These are phyloP conservation scores for Bruguiera gymnorhiza DNA, from an alignment of 345 rosid species.

Conservation along the genomic window DNA sequence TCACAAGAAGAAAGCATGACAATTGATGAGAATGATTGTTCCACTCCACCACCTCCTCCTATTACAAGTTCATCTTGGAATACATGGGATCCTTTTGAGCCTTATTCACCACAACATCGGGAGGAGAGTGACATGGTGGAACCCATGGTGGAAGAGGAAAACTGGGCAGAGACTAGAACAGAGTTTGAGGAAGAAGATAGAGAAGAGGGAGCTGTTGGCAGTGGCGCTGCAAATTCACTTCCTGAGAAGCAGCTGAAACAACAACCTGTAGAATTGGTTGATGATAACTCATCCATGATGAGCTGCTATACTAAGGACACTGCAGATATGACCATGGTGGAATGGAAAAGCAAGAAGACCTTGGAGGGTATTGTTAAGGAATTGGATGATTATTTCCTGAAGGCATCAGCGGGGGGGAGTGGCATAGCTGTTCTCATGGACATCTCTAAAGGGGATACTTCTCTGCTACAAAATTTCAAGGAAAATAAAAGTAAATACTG, in stretches of 20 bases:
- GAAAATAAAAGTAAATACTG: slow-evolving; percentile 59
- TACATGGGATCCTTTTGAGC: slow-evolving; percentile 46
- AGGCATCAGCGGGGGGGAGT: slow-evolving; percentile 70
- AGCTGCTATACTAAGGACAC: slow-evolving; percentile 55
- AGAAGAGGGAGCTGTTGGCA: slow-evolving; percentile 37
- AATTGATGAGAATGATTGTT: slow-evolving; percentile 30
- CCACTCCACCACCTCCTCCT: slow-evolving; percentile 43
- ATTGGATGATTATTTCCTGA: slow-evolving; percentile 85
- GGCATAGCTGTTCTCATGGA: slow-evolving; percentile 74
- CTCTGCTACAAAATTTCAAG: slow-evolving; percentile 44
- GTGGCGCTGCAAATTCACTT: slow-evolving; percentile 21
- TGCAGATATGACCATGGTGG: slow-evolving; percentile 33
- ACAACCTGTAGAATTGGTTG: slow-evolving; percentile 23
- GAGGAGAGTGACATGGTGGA: slow-evolving; percentile 33
- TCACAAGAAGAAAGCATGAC: slow-evolving; percentile 41
- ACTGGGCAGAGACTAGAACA: slow-evolving; percentile 65
- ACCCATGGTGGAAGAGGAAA: slow-evolving; percentile 46
- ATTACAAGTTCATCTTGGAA: slow-evolving; percentile 46
- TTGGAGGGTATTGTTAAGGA: slow-evolving; percentile 67
- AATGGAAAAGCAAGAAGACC: slow-evolving; percentile 52
- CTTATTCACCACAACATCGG: slow-evolving; percentile 24
- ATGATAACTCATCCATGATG: slow-evolving; percentile 50
- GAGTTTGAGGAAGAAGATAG: slow-evolving; percentile 65
- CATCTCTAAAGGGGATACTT: slow-evolving; percentile 45
- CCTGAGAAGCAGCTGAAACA: slow-evolving; percentile 34